Evolutionary conservation across 352 stramenopile genomes (phyloP).

Genomic region (Phytopythium aichiense): DNA sequence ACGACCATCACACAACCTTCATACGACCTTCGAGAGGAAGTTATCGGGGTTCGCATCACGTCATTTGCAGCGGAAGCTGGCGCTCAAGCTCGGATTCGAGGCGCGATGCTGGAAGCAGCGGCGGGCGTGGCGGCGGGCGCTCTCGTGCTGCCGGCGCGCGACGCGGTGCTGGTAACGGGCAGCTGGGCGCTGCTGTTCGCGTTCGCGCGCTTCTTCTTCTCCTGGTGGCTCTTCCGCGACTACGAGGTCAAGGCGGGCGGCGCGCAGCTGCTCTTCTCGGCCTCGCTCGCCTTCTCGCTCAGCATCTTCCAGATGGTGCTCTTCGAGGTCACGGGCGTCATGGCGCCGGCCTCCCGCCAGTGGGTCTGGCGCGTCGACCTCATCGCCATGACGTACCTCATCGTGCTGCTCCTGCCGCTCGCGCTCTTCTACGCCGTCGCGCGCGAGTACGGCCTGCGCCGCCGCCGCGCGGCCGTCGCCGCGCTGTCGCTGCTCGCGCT

Average conservation of each 20-base stretch:
- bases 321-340: conserved; percentile 74
- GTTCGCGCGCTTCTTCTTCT: conserved; percentile 79
- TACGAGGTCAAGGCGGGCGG: conserved; percentile 62
- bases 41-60: too few relatives aligned
- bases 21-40: too few relatives aligned
- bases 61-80: not conserved
- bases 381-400: conserved; percentile 70
- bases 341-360: conserved; percentile 56
- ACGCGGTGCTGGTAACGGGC: conserved; percentile 21
- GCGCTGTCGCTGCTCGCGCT: conserved; percentile 25
- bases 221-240: conserved; percentile 81
- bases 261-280: conserved; percentile 67
- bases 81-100: too few relatives aligned
- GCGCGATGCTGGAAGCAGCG: not conserved
- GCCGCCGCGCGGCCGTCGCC: conserved; percentile 16
- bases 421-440: conserved; percentile 73
- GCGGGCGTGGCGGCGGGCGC: conserved; percentile 10
- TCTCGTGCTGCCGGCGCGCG: conserved; percentile 21
- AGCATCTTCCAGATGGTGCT: conserved; percentile 81
- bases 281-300: conserved; percentile 72
- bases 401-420: conserved; percentile 70
- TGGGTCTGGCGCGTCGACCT: conserved; percentile 76
- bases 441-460: conserved; percentile 48
- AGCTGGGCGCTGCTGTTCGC: conserved; percentile 60
- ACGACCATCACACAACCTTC: too few relatives aligned